These are phyloP conservation scores for Xerocomellus intermedius DNA, from an alignment of 768 basidiomycete species.

Conservation along the genomic window DNA sequence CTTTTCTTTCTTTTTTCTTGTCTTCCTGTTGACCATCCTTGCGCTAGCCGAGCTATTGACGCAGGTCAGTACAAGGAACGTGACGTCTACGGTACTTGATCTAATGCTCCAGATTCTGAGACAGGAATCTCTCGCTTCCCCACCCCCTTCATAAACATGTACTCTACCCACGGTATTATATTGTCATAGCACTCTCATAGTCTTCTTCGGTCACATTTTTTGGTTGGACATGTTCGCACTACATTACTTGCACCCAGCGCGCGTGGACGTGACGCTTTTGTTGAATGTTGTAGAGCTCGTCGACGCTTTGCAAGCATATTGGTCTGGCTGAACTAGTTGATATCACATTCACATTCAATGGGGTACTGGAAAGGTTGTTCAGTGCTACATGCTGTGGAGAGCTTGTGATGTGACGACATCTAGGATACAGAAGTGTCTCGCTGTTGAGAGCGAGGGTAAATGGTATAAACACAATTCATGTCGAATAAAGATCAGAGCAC, in stretches of 20 bases:
- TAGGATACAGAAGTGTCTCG: slow-evolving; percentile 25
- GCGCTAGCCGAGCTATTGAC: slow-evolving; percentile 55
- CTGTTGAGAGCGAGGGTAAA: slow-evolving; percentile 39
- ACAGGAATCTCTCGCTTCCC: slow-evolving; percentile 67
- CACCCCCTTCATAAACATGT: slow-evolving; percentile 51
- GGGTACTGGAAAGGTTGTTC: background rate
- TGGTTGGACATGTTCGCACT: slow-evolving; percentile 16
- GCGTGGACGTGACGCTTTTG: slow-evolving; percentile 13
- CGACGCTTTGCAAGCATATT: slow-evolving; percentile 7
- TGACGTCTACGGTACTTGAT: slow-evolving; percentile 17
- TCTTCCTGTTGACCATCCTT: slow-evolving; percentile 2
- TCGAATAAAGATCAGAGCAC: slow-evolving; percentile 32
- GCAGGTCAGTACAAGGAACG: slow-evolving; percentile 42
- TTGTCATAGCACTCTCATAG: slow-evolving; percentile 18
- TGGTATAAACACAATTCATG: background rate
- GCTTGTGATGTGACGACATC: slow-evolving; percentile 26
- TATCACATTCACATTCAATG: slow-evolving; percentile 18
- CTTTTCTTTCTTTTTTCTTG: background rate
- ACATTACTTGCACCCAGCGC: slow-evolving; percentile 25
- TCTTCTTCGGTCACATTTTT: slow-evolving; percentile 11
- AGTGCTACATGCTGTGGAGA: slow-evolving; percentile 39
- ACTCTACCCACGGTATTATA: slow-evolving; percentile 26
- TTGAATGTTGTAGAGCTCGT: slow-evolving; percentile 13
- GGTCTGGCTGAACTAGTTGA: slow-evolving; percentile 13
- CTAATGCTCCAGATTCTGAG: slow-evolving; percentile 28